Base-by-base conservation (phyloP, 371 early-diverging fungal species). In the Apophysomyces variabilis region DNA sequence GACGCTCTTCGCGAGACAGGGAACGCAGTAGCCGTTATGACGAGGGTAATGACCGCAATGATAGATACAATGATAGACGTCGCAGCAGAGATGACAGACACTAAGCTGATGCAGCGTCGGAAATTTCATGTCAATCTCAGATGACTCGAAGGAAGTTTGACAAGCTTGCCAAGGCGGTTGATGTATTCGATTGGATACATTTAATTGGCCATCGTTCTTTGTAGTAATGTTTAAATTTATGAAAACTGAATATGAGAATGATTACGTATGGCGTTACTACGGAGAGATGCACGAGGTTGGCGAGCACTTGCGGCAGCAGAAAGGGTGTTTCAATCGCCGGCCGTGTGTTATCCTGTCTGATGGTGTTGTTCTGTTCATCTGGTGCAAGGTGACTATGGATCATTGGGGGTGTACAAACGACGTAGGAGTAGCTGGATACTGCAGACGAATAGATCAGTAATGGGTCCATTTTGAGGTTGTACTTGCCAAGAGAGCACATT, bases 101-200 rank as follows among this genome's bases (percentile, higher is more conserved):
- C 54, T 50, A 50, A 21, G 54, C 11, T 50, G 54, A 50, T 50
- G 54, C 54, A 50, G 54, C 54, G 54, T n/a, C 21, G 54, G 21
- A 21, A 45, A 16, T 21, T 50, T 50, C 54, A 32, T 50, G n/a
- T 50, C 54, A 50, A 50, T 50, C 54, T 50, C 21, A 50, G 32
- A 50, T 9, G 21, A 21, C 21, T 16, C 54, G 54, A 26, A 50
- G 21, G 47, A 83, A 85, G 16, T 74, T 69, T 1, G 82, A 35
- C 11, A 89, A 39, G 64, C 87, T 83, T 1, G 89, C 87, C 5
- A 80, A 64, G 0, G 84, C 80, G 8, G 88, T 88, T 56, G 86
- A 37, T 4, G 76, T 35, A 67, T 89, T 26, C 89, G 35, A 89
- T 77, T 50, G 9, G 54, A 21, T 50, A 26, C 54, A 18, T 5